Evolutionary conservation across 345 rosid genomes (phyloP).

Genomic region (Melaleuca quinquenervia): DNA sequence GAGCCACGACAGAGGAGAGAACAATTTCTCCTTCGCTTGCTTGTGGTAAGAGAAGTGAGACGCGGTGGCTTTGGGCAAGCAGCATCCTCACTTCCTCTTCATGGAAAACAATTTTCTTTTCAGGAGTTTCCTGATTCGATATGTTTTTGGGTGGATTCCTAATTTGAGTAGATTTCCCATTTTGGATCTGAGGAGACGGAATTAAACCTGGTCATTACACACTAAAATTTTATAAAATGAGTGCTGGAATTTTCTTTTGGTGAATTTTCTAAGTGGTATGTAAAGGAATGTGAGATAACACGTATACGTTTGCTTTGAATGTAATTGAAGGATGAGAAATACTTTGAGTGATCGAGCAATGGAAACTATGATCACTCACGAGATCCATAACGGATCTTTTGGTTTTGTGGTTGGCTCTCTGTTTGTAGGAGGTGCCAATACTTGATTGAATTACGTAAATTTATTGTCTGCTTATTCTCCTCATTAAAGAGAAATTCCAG

Average conservation of each 20-base stretch:
- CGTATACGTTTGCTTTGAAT: too few relatives aligned
- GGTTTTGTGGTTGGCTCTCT: too few relatives aligned
- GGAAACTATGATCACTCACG: accelerated
- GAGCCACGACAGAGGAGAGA: not conserved
- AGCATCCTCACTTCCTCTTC: not conserved
- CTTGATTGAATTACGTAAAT: too few relatives aligned
- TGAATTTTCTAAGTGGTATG: too few relatives aligned
- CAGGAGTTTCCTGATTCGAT: not conserved
- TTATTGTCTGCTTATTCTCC: too few relatives aligned
- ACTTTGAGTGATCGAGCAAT: not conserved
- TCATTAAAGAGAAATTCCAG: too few relatives aligned
- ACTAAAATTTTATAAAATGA: not conserved
- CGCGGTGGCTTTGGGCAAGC: not conserved
- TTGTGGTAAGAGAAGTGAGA: not conserved
- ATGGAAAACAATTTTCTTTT: too few relatives aligned
- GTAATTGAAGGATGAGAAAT: not conserved
- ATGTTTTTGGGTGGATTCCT: too few relatives aligned
- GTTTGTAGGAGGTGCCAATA: too few relatives aligned
- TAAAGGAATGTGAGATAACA: too few relatives aligned
- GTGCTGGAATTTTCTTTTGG: not conserved
- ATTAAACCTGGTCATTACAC: not conserved
- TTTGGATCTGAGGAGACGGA: too few relatives aligned
- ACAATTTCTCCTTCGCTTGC: not conserved
- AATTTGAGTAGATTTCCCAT: too few relatives aligned
- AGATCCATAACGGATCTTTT: not conserved